A percentile compares a stretch with the other conserved stretches of the same genome.
These are phyloP conservation scores for Pseudogymnoascus sp. DNA, from an alignment of 2,329 filamentous ascomycete genomes.

Conservation along the genomic window DNA sequence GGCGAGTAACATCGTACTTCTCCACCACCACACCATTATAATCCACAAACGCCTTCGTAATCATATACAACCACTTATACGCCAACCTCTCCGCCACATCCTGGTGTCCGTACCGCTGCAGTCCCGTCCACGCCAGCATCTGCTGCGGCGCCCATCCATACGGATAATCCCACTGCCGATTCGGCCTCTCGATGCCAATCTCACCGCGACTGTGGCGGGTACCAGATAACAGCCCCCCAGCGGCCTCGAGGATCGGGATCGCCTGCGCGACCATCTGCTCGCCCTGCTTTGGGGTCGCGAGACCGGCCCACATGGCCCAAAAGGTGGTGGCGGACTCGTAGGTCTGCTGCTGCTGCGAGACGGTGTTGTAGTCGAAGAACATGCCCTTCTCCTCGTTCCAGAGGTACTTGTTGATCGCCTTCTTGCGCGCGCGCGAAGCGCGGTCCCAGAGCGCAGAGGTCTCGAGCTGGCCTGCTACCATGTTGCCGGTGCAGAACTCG, in stretches of 20 bases:
- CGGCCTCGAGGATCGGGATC: constrained; percentile 78
- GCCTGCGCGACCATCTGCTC: constrained; percentile 70
- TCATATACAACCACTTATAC: constrained; percentile 98
- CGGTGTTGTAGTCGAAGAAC: constrained; percentile 96
- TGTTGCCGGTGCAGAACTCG: constrained; percentile 67
- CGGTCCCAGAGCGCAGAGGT: constrained; percentile 87
- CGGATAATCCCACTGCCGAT: constrained; percentile 96
- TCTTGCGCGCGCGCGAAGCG: constrained; percentile 73
- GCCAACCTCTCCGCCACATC: constrained; percentile 83
- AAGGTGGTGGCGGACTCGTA: constrained; percentile 94
- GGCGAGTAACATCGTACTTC: constrained; percentile 93
- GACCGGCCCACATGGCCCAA: constrained; percentile 95
- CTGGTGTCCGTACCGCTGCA: constrained; percentile 84
- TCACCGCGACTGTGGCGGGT: constrained; percentile 81
- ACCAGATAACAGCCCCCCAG: constrained; percentile 80
- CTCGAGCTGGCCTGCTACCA: constrained; percentile 62
- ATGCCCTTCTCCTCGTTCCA: constrained; percentile 90
- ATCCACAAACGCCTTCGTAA: constrained; percentile 95
- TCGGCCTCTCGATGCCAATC: constrained; percentile 74
- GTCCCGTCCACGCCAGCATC: constrained; percentile 92
- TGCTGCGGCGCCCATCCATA: constrained; percentile 99
- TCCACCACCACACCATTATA: constrained; percentile 98
- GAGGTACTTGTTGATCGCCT: constrained; percentile 82
- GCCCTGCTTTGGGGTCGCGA: constrained; percentile 80
- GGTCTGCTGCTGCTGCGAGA: constrained; percentile 65